Conservation (phyloP, 306 rosid genomes). For the Cicer arietinum region DNA sequence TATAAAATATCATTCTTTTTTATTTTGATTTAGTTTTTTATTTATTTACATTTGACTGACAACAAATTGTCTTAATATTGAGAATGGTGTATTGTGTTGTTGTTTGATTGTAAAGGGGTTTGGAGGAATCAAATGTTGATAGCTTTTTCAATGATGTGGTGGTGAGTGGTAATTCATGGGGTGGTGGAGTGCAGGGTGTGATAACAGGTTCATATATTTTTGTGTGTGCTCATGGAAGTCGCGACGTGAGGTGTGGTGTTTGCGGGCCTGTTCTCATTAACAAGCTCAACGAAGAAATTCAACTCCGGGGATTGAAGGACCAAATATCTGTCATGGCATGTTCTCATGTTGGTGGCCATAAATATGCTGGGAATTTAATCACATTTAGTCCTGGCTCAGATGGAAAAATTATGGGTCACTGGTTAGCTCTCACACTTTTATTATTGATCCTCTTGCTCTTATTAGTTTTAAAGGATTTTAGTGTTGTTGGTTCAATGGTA, state of each 20-base stretch:
- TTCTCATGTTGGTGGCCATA: constrained; percentile 94
- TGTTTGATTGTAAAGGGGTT: constrained; percentile 56
- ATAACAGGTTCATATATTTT: constrained; percentile 74
- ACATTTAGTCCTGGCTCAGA: constrained; percentile 68
- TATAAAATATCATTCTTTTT: background rate
- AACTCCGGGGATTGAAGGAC: constrained; percentile 65
- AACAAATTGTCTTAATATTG: background rate
- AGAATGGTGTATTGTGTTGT: background rate
- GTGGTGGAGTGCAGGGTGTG: constrained; percentile 56
- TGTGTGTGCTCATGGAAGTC: constrained; percentile 93
- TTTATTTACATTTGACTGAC: background rate
- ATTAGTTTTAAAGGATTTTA: background rate
- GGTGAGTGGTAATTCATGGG: constrained; percentile 76
- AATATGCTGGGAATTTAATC: constrained; percentile 92
- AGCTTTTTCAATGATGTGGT: constrained; percentile 82
- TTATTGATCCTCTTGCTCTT: background rate
- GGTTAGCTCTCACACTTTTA: constrained; percentile 57
- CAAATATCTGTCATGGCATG: constrained; percentile 72
- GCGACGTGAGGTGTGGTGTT: constrained; percentile 93
- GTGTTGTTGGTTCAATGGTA: constrained; percentile 15
- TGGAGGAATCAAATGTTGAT: constrained; percentile 76
- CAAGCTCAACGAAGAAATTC: constrained; percentile 71
- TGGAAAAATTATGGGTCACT: constrained; percentile 79
- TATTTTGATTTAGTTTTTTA: background rate
- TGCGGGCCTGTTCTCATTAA: constrained; percentile 83